These are phyloP conservation scores for Amaranthus hypochondriacus DNA, from an alignment of 148 eudicot species.

Conservation along the genomic window DNA sequence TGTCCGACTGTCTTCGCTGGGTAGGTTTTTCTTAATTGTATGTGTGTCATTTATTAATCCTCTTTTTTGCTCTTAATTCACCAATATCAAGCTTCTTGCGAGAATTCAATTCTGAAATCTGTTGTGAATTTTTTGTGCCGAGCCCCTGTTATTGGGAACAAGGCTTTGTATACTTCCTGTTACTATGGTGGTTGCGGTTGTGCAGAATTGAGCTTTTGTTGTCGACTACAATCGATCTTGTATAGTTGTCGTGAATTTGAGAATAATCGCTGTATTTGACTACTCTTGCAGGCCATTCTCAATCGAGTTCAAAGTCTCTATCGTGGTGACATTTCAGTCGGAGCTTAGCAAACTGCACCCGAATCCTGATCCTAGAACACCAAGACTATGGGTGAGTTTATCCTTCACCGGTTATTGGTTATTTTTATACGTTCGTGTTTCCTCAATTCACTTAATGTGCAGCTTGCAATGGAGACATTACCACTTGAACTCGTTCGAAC, in stretches of 20 bases:
- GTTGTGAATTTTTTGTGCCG: too few relatives aligned
- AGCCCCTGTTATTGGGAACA: too few relatives aligned
- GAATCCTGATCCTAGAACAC: slow-evolving; percentile 56
- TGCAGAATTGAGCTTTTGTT: too few relatives aligned
- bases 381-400: slow-evolving; percentile 62
- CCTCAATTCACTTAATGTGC: slow-evolving; percentile 12
- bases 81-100: background rate
- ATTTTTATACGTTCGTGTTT: background rate
- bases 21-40: slow-evolving; percentile 33
- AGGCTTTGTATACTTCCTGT: too few relatives aligned
- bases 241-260: background rate
- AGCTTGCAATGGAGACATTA: slow-evolving; percentile 68
- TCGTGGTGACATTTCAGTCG: slow-evolving; percentile 53
- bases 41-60: background rate
- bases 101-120: too few relatives aligned
- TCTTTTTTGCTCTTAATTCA: background rate
- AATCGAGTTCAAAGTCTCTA: slow-evolving; percentile 62
- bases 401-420: background rate
- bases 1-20: slow-evolving; percentile 71
- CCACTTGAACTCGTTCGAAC: slow-evolving; percentile 62
- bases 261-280: background rate
- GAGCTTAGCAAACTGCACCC: slow-evolving; percentile 48
- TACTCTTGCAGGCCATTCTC: slow-evolving; percentile 61
- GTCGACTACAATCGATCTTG: too few relatives aligned
- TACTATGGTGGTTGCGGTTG: too few relatives aligned